Evolutionary conservation across 768 basidiomycete genomes (phyloP).

Genomic region (Lactarius trivialis): DNA sequence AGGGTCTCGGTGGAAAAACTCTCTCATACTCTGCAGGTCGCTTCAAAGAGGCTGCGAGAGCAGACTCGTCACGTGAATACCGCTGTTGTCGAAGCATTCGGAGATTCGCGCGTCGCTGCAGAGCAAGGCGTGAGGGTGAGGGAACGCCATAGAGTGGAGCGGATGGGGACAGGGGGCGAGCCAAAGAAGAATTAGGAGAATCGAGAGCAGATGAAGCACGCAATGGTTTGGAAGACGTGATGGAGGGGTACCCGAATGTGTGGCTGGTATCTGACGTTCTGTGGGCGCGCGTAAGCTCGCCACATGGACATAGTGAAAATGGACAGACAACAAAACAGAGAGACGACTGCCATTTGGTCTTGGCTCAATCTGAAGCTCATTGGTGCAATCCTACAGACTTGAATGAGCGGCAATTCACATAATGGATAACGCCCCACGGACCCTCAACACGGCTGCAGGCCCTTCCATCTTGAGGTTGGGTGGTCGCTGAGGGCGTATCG

Average conservation of each 20-base stretch:
- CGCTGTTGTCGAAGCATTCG: conserved; percentile 11
- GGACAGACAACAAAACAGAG: conserved; percentile 10
- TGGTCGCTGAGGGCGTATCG: conserved; percentile 1
- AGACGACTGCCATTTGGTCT: background rate
- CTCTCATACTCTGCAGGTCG: conserved; percentile 9
- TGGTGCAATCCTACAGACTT: conserved; percentile 5
- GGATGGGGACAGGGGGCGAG: background rate
- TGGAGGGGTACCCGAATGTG: background rate
- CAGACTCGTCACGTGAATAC: conserved; percentile 16
- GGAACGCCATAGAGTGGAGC: background rate
- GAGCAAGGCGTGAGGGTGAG: background rate
- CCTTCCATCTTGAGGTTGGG: conserved; percentile 8
- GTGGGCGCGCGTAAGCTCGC: background rate
- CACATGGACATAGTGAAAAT: background rate
- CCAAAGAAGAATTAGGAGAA: background rate
- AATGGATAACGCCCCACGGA: background rate
- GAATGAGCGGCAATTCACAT: background rate
- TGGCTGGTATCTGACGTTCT: conserved; percentile 4
- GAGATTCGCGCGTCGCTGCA: conserved; percentile 1
- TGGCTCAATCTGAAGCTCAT: conserved; percentile 4
- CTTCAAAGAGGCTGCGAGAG: conserved; percentile 4
- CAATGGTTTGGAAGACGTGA: conserved; percentile 2
- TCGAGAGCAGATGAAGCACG: background rate
- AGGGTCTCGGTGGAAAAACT: conserved; percentile 5
- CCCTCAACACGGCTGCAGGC: conserved; percentile 3